Conservation (phyloP, 495 filamentous ascomycete species). For the Letharia lupina region DNA sequence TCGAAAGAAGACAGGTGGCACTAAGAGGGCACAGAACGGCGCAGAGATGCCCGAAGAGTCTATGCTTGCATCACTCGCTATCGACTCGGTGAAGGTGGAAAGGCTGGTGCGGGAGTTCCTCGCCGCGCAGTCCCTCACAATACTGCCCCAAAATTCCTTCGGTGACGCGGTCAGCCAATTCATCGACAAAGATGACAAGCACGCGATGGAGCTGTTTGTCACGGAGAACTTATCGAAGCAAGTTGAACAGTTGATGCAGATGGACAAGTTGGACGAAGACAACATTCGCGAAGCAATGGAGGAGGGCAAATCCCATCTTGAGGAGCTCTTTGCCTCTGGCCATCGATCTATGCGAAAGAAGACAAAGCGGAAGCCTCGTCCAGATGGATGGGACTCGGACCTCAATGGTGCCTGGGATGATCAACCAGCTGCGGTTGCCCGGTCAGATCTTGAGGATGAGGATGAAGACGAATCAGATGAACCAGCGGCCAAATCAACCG, state of each 20-base stretch:
- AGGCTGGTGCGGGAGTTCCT: constrained; percentile 81
- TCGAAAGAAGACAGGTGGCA: constrained; percentile 60
- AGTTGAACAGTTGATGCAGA: constrained; percentile 58
- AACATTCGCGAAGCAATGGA: constrained; percentile 65
- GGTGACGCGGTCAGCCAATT: constrained; percentile 90
- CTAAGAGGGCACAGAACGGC: constrained; percentile 34
- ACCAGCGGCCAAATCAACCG: constrained; percentile 33
- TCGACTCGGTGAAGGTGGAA: constrained; percentile 79
- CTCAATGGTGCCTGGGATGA: constrained; percentile 79
- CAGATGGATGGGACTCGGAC: constrained; percentile 79
- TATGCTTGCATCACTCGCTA: constrained; percentile 48
- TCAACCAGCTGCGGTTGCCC: constrained; percentile 59
- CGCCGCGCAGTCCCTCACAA: constrained; percentile 72
- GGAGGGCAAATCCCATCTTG: constrained; percentile 57
- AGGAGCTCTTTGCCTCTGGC: constrained; percentile 63
- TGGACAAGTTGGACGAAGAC: constrained; percentile 61
- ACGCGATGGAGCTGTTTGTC: constrained; percentile 85
- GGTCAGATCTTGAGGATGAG: constrained; percentile 45
- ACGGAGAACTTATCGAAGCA: constrained; percentile 68
- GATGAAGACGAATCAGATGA: constrained; percentile 33
- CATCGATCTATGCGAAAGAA: constrained; percentile 50
- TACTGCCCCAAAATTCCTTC: constrained; percentile 83
- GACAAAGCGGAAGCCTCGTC: constrained; percentile 57
- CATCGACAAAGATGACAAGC: constrained; percentile 90
- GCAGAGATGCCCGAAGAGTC: constrained; percentile 49